Evolutionary conservation across 345 rosid genomes (phyloP).

Genomic region (Carallia pectinifolia): DNA sequence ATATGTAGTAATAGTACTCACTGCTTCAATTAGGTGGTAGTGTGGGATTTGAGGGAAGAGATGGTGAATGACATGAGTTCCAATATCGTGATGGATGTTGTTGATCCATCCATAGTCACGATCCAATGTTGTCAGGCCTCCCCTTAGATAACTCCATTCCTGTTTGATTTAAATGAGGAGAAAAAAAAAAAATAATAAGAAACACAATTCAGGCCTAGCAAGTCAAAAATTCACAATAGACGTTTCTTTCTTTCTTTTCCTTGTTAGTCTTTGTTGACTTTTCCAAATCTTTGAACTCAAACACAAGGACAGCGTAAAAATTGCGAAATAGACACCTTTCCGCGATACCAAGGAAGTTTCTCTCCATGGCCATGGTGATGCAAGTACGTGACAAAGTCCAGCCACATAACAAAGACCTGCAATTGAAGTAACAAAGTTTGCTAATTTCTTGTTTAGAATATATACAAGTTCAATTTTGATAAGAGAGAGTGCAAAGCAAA

Average conservation of each 20-base stretch:
- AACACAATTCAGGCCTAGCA: background rate
- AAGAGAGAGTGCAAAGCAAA: background rate
- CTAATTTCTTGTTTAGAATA: background rate
- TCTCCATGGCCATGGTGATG: constrained; percentile 86
- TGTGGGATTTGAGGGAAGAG: constrained; percentile 94
- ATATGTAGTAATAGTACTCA: constrained; percentile 22
- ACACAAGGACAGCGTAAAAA: background rate
- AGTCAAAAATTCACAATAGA: background rate
- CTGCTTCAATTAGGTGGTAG: constrained; percentile 77
- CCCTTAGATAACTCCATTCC: constrained; percentile 86
- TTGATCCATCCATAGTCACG: constrained; percentile 78
- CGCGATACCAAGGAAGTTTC: constrained; percentile 91
- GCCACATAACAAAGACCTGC: constrained; percentile 73
- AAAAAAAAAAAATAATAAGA: background rate
- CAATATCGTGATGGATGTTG: constrained; percentile 78
- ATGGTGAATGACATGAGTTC: constrained; percentile 89
- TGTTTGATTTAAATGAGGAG: constrained; percentile 6
- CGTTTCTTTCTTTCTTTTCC: background rate
- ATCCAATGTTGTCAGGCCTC: constrained; percentile 85
- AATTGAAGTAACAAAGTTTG: background rate
- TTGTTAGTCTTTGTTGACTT: background rate
- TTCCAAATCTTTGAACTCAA: constrained; percentile 1
- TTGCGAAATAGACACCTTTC: constrained; percentile 52
- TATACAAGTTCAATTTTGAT: no score
- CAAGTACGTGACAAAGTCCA: constrained; percentile 81